Conservation (phyloP, 768 basidiomycete species). For the Pulveroboletus ravenelii region DNA sequence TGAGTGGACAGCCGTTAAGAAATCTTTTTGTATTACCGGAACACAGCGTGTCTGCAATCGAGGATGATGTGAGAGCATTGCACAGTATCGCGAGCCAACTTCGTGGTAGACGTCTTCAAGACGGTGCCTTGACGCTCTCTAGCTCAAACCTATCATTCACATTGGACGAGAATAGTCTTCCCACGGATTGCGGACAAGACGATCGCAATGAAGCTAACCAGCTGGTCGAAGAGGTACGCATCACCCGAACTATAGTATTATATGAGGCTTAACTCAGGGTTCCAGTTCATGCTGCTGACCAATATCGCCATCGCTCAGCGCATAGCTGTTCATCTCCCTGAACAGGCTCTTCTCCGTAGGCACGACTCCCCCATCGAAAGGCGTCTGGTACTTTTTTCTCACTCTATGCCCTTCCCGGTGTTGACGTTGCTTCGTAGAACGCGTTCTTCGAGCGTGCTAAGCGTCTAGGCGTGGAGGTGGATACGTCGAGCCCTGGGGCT, state of each 20-base stretch:
- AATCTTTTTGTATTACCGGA: slow-evolving; percentile 50
- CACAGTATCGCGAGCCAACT: slow-evolving; percentile 68
- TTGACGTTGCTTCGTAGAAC: slow-evolving; percentile 42
- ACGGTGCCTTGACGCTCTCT: slow-evolving; percentile 71
- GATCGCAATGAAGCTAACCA: slow-evolving; percentile 67
- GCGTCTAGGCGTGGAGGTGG: slow-evolving; percentile 79
- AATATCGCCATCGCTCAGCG: slow-evolving; percentile 90
- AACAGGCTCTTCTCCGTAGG: slow-evolving; percentile 93
- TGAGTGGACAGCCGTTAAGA: slow-evolving; percentile 65
- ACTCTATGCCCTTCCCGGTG: neutral
- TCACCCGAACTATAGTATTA: neutral
- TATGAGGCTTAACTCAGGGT: slow-evolving; percentile 1
- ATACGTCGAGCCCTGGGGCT: slow-evolving; percentile 70
- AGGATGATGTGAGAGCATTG: slow-evolving; percentile 70
- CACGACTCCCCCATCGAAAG: slow-evolving; percentile 92
- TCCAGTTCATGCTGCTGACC: slow-evolving; percentile 88
- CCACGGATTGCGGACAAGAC: slow-evolving; percentile 70
- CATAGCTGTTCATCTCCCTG: slow-evolving; percentile 89
- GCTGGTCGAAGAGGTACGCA: slow-evolving; percentile 81
- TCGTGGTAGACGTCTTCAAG: slow-evolving; percentile 66
- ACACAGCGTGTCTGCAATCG: slow-evolving; percentile 57
- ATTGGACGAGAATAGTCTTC: slow-evolving; percentile 74
- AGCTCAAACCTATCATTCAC: slow-evolving; percentile 70
- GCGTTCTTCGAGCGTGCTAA: slow-evolving; percentile 76
- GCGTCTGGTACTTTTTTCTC: slow-evolving; percentile 53